Conservation (phyloP, 2,329 filamentous ascomycete species). For the Penicillium brevicompactum region DNA sequence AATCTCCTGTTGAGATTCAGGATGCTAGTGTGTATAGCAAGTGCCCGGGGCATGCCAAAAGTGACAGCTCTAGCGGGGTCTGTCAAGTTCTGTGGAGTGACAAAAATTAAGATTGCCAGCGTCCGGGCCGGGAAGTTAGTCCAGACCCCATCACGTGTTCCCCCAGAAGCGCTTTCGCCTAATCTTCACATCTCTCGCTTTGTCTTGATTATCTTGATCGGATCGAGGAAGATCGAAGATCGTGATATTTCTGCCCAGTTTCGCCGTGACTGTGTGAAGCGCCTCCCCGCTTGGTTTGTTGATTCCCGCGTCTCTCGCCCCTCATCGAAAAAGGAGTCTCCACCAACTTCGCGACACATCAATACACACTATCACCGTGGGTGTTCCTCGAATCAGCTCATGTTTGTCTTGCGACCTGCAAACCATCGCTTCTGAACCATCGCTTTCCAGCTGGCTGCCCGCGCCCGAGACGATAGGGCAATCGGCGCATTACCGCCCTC, state of each 20-base stretch:
- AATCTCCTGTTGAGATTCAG: too few species aligned
- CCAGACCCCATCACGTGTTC: constrained; percentile 26
- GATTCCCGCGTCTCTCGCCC: constrained; percentile 7
- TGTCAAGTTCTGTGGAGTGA: not conserved
- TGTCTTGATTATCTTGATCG: not conserved
- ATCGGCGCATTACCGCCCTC: constrained; percentile 15
- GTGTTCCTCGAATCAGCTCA: not conserved
- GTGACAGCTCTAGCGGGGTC: not conserved
- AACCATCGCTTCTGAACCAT: not conserved
- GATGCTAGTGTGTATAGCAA: too few species aligned
- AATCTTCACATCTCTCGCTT: not conserved
- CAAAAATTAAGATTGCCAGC: not conserved
- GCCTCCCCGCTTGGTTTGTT: constrained; percentile 10
- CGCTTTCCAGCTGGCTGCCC: not conserved
- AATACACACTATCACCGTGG: not conserved
- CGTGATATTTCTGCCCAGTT: not conserved
- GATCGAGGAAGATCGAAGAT: not conserved
- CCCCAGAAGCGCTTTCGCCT: constrained; percentile 12
- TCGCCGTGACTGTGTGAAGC: not conserved
- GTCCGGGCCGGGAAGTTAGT: constrained; percentile 4
- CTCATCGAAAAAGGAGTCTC: constrained; percentile 9
- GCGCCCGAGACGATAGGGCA: constrained; percentile 9
- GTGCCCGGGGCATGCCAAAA: not conserved
- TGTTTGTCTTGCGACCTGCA: constrained; percentile 8
- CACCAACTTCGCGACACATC: not conserved